Evolutionary conservation across 352 stramenopile species (phyloP), one percentile per base, ranked within the genome.

Genomic region (Phytophthora tentaculata): DNA sequence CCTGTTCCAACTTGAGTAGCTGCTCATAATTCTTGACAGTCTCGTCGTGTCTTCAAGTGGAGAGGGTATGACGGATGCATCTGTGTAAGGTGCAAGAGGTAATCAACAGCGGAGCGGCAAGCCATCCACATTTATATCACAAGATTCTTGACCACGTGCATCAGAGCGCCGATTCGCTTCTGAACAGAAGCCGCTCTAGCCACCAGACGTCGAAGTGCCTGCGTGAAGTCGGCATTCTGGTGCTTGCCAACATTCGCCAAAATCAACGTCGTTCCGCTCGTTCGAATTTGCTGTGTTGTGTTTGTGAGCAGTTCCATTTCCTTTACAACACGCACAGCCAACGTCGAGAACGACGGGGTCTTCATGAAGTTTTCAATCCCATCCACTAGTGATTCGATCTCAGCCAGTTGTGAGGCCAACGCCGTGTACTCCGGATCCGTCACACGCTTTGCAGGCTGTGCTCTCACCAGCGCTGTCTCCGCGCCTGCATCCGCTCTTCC

Each of bases 211-310:
- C 80, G 83, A 49, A 87, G 71, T 16, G 80, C 74, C 45, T 78
- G 68, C 16, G 77, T 57, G 44, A 78, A 76, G 56, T 80, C 79
- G 0, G 44, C 48, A 10, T 65, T 76, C 37, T 81, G 73, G 13
- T 81, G 66, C 22, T 76, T 80, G 12, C 76, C 77, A 3, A 87
- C 64, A 64, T 85, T 79, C 0, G 74, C 71, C 26, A 92, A 67
- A 39, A 92, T 92, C 57, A 87, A 63, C 9, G 78, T 86, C 47
- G 82, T 83, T 55, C 80, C 84, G 29, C 73, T 89, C 17, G 81
- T 85, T n/a, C 84, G 84, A 43, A 92, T 84, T 47, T 89, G 81
- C 61, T 87, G 80, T 6, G 82, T 83, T n/a, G 84, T 79, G 17
- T 76, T 77, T 2, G 68, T 65, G 13, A 92, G 72, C 52, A 89